Conservation (phyloP, 2,329 filamentous ascomycete species). For the Aspergillus ibericus region DNA sequence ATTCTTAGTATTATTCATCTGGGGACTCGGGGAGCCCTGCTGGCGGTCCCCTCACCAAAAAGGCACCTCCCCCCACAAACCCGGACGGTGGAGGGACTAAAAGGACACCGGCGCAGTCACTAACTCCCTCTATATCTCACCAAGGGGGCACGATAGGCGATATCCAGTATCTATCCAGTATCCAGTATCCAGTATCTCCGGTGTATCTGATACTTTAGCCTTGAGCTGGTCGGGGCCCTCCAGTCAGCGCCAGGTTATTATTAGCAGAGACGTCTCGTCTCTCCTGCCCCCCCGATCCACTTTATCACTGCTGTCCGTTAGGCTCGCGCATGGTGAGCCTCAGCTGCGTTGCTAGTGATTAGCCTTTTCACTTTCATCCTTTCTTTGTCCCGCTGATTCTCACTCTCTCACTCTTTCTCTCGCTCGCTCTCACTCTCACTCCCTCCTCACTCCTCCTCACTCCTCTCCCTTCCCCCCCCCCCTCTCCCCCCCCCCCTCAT, state of each 20-base stretch:
- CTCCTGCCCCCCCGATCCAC: neutral
- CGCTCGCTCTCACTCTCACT: neutral
- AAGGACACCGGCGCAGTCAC: too few relatives aligned
- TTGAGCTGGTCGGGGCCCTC: neutral
- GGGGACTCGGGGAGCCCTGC: too few relatives aligned
- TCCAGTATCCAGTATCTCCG: too few relatives aligned
- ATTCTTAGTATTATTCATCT: too few relatives aligned
- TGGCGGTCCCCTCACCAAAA: too few relatives aligned
- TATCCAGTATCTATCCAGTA: too few relatives aligned
- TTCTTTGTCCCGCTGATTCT: neutral
- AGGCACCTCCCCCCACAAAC: too few relatives aligned
- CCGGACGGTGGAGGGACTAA: too few relatives aligned
- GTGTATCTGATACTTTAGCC: too few relatives aligned
- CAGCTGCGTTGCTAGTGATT: neutral
- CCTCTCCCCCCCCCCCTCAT: neutral
- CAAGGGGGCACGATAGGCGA: too few relatives aligned
- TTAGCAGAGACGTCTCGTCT: neutral
- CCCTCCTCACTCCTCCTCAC: neutral
- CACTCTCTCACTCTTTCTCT: neutral
- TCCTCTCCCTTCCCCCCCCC: neutral
- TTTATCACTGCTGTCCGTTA: neutral
- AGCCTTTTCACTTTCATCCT: neutral
- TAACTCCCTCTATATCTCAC: too few relatives aligned
- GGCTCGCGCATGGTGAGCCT: neutral
- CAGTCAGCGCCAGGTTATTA: neutral